A percentile compares a stretch with the other conserved stretches of the same genome.
Conservation (phyloP, 1,139 yeast genomes). For the Lodderomyces metapsilosis region DNA sequence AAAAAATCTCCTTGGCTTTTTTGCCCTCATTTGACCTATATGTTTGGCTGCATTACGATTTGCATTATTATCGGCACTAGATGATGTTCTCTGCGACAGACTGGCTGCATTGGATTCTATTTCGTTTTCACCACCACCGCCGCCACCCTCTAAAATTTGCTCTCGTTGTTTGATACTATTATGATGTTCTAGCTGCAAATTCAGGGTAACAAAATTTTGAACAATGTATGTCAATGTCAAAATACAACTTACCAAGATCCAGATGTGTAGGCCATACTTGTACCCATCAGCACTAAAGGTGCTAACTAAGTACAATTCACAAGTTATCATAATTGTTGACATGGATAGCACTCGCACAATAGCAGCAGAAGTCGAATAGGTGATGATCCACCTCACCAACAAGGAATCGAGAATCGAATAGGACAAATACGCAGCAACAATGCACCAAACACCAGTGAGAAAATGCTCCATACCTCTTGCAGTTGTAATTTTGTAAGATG, state of each 20-base stretch:
- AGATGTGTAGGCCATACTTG: constrained; percentile 74
- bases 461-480: constrained; percentile 71
- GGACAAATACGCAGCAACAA: constrained; percentile 81
- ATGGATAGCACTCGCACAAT: constrained; percentile 81
- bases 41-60: not conserved
- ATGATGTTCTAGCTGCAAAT: constrained; percentile 51
- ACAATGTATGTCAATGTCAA: constrained; percentile 80
- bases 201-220: constrained; percentile 88
- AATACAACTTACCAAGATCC: constrained; percentile 87
- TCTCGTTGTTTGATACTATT: not conserved
- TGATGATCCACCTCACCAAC: constrained; percentile 91
- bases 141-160: not conserved
- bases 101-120: not conserved
- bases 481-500: constrained; percentile 31
- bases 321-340: constrained; percentile 68
- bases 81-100: not conserved
- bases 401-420: constrained; percentile 85
- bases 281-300: constrained; percentile 53
- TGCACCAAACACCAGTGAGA: constrained; percentile 75
- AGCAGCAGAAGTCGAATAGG: constrained; percentile 85
- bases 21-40: not conserved
- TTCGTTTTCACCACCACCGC: not conserved
- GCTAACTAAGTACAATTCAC: constrained; percentile 65
- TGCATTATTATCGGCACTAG: not conserved
- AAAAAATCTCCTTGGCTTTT: constrained; percentile 57